Percentiles rank a stretch among this genome's conserved stretches.
These are phyloP conservation scores for Dovyalis caffra DNA, from an alignment of 345 rosid species.

Conservation along the genomic window DNA sequence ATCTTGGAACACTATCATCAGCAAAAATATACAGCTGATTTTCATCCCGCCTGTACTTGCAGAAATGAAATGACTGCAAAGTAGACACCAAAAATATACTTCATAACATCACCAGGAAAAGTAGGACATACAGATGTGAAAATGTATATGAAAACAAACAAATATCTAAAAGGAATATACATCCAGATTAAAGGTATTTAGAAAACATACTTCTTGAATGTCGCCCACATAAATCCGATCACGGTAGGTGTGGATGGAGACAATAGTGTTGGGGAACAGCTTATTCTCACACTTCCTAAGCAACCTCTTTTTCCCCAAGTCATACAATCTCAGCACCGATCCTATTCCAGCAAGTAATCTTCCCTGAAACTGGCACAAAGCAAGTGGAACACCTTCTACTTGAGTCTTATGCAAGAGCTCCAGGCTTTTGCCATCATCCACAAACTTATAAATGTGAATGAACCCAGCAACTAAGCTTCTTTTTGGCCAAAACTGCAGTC, in stretches of 20 bases:
- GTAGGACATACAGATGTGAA: not conserved
- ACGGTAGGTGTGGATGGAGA: slow-evolving; percentile 79
- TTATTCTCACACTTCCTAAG: slow-evolving; percentile 96
- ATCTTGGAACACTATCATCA: slow-evolving; percentile 92
- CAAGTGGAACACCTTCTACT: slow-evolving; percentile 91
- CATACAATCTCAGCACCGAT: slow-evolving; percentile 81
- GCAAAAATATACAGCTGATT: slow-evolving; percentile 95
- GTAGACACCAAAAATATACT: not conserved
- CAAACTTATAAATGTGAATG: slow-evolving; percentile 86
- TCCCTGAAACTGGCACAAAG: slow-evolving; percentile 94
- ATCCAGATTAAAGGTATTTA: not conserved
- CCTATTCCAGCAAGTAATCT: slow-evolving; percentile 92
- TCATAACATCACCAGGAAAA: not conserved
- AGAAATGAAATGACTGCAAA: slow-evolving; percentile 93
- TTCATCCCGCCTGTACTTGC: slow-evolving; percentile 98
- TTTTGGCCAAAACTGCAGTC: slow-evolving; percentile 88
- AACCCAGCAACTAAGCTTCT: slow-evolving; percentile 64
- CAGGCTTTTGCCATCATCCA: slow-evolving; percentile 81
- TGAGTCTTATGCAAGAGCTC: slow-evolving; percentile 95
- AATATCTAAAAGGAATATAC: not conserved
- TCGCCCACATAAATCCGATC: slow-evolving; percentile 95
- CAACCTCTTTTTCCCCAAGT: slow-evolving; percentile 84
- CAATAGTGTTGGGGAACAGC: slow-evolving; percentile 81
- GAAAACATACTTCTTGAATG: slow-evolving; percentile 77
- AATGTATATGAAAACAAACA: not conserved